These are phyloP conservation scores for Geosmithia morbida DNA, from an alignment of 2,329 filamentous ascomycete genomes.

Conservation along the genomic window DNA sequence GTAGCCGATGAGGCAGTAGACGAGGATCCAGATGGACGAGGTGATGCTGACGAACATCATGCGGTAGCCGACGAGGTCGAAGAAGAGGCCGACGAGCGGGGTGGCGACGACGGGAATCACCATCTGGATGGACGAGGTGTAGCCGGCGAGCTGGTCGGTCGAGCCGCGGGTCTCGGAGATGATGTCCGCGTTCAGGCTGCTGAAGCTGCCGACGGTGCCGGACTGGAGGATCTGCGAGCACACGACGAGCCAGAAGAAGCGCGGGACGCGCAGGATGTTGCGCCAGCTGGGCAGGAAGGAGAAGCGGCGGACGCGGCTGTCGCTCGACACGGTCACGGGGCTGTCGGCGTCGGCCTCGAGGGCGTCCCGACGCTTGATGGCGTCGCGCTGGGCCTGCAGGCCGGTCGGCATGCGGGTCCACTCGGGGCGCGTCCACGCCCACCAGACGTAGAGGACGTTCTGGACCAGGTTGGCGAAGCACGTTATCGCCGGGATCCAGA, in stretches of 20 bases:
- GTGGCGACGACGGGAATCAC: slow-evolving; percentile 11
- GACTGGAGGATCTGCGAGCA: slow-evolving; percentile 10
- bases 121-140: slow-evolving; percentile 11
- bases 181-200: slow-evolving; percentile 8
- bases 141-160: slow-evolving; percentile 11
- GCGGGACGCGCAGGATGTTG: slow-evolving; percentile 6
- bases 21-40: slow-evolving; percentile 10
- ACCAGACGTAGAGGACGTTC: slow-evolving; percentile 10
- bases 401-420: slow-evolving; percentile 11
- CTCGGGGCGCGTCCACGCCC: slow-evolving; percentile 8
- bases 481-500: slow-evolving; percentile 11
- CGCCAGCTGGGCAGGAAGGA: slow-evolving; percentile 2
- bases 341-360: neutral
- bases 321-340: neutral
- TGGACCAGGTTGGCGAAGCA: slow-evolving; percentile 9
- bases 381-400: slow-evolving; percentile 2
- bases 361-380: neutral
- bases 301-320: neutral
- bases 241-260: slow-evolving; percentile 10
- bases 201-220: slow-evolving; percentile 8
- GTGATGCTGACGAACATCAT: slow-evolving; percentile 12
- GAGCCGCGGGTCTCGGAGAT: slow-evolving; percentile 9
- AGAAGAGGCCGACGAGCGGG: slow-evolving; percentile 9
- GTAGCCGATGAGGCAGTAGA: slow-evolving; percentile 11
- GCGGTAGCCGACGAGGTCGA: slow-evolving; percentile 9